Evolutionary conservation across 306 rosid species (phyloP), one percentile per base, ranked within the genome.

Genomic region (Cucumis melo): DNA sequence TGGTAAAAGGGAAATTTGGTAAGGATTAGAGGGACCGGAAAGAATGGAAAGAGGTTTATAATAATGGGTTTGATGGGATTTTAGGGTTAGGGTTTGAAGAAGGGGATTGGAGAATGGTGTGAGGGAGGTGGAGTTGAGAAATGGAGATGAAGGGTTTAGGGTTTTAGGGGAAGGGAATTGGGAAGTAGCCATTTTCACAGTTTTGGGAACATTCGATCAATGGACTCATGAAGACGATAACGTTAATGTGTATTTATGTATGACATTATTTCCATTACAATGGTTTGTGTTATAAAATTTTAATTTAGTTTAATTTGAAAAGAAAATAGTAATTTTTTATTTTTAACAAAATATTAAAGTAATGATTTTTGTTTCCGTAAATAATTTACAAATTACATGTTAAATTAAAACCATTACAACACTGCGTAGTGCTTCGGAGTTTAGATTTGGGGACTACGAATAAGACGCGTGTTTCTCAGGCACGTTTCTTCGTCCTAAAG

Each of bases 91-190:
- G 79, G 74, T 54, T 77, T 54, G 59, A 51, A 53, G 80, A 36
- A 85, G 82, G 29, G 82, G 86, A 57, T 82, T 78, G 2, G 81
- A 48, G 42, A 82, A 82, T 73, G 86, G 83, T 1, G 78, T 0
- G 81, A 85, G 73, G 60, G 79, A 78, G 23, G 78, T 48, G 41
- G 20, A 29, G 15, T 17, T 67, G 73, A 83, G 70, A 60, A 77
- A 74, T 41, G 80, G 41, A 53, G 55, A 20, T 3, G 73, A 65
- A 41, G 84, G 87, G 84, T 86, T 86, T 75, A 84, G 89, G 87
- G 89, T 80, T 84, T 84, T 84, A 80, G 46, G 15, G 62, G 75
- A 64, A 5, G 70, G 51, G 51, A 77, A 53, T 57, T 73, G 80
- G 20, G 6, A 77, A 67, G 55, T 46, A 59, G 29, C 62, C 84